Conservation (phyloP, 345 rosid species). For the Populus deltoides region DNA sequence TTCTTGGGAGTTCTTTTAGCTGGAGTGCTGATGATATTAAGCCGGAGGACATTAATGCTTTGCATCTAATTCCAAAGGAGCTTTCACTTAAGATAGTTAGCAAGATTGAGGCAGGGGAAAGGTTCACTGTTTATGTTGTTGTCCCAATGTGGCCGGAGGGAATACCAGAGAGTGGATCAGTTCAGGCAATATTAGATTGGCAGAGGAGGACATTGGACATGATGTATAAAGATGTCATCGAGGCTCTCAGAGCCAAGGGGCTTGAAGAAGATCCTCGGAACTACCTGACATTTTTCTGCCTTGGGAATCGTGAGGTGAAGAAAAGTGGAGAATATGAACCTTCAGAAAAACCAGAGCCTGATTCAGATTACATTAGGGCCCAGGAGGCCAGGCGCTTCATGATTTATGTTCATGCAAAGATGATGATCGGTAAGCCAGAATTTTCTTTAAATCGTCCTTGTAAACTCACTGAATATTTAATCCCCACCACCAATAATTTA, state of each 20-base stretch:
- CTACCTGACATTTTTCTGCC: constrained; percentile 91
- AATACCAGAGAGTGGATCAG: constrained; percentile 83
- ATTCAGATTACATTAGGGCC: constrained; percentile 75
- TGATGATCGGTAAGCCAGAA: constrained; percentile 82
- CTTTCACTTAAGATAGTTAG: constrained; percentile 88
- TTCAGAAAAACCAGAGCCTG: constrained; percentile 80
- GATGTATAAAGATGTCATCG: constrained; percentile 83
- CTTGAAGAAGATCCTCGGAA: constrained; percentile 71
- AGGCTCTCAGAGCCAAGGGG: constrained; percentile 73
- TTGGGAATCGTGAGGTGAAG: constrained; percentile 89
- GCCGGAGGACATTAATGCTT: constrained; percentile 81
- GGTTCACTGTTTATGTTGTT: constrained; percentile 77
- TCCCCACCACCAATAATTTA: neutral
- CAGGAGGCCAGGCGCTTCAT: constrained; percentile 95
- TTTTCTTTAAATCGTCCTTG: neutral
- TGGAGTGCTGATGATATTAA: constrained; percentile 86
- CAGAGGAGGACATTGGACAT: constrained; percentile 93
- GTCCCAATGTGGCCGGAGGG: constrained; percentile 99
- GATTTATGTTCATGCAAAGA: constrained; percentile 95
- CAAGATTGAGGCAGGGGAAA: constrained; percentile 86
- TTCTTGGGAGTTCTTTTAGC: constrained; percentile 83
- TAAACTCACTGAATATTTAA: neutral
- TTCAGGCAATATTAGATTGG: constrained; percentile 96
- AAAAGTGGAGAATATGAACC: constrained; percentile 85
- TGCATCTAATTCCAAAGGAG: constrained; percentile 92